Percentiles rank a stretch among this genome's conserved stretches.
phyloP scores from a whole-genome alignment of 2,329 filamentous ascomycete species.

The Cladosporium oxysporum region DNA sequence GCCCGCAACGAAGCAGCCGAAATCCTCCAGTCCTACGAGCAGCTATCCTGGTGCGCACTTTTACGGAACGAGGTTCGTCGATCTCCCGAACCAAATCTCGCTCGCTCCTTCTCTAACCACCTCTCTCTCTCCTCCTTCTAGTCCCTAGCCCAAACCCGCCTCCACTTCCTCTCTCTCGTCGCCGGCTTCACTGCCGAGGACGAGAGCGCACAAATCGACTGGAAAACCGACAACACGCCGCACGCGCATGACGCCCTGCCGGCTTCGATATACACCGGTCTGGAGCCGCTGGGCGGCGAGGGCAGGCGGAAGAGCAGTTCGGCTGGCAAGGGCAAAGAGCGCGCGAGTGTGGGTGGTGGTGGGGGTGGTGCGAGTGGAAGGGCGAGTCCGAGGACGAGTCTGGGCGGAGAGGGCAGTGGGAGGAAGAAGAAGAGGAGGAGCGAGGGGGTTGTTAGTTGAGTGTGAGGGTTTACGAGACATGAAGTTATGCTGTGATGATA shows the following conservation, averaged over 20 bases:
- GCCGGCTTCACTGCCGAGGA: conserved; percentile 33
- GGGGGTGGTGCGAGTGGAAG: neutral
- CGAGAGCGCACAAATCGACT: conserved; percentile 23
- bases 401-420: conserved; percentile 1
- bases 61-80: conserved; percentile 33
- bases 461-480: neutral
- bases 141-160: conserved; percentile 37
- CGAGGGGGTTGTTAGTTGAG: conserved; percentile 1
- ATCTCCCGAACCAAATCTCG: neutral
- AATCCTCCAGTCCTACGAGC: conserved; percentile 37
- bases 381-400: conserved; percentile 3
- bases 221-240: conserved; percentile 32
- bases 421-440: conserved; percentile 19
- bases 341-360: conserved; percentile 6
- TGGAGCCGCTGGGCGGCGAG: neutral
- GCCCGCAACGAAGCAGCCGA: conserved; percentile 30
- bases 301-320: conserved; percentile 4
- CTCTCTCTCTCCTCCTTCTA: conserved; percentile 10
- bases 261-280: neutral
- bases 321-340: conserved; percentile 16
- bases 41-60: conserved; percentile 33
- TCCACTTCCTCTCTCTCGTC: conserved; percentile 35
- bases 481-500: neutral
- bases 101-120: neutral
- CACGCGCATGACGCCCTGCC: neutral